Evolutionary conservation across 257 asterid species (phyloP), one percentile per base, ranked within the genome.

Genomic region (Capsicum baccatum): DNA sequence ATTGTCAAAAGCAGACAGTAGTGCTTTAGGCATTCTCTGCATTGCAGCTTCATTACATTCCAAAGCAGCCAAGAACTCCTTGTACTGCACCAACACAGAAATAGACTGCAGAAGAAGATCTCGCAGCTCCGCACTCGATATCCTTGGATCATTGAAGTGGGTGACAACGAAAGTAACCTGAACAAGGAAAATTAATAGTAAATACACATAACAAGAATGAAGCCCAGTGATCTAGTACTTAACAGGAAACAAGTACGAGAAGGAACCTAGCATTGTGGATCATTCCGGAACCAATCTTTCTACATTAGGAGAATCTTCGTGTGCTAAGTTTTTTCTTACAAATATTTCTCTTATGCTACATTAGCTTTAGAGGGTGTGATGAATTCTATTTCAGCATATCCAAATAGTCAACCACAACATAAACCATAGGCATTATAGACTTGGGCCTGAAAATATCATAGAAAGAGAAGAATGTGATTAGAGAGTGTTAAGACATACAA

Each of bases 101-200:
- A 96, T 94, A 35, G 99, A 96, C 85, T 96, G 99, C 84, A 96
- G 97, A 87, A 96, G 98, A 84, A 94, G 99, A 90, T 96, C 99
- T 88, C 89, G 93, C 66, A 94, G 88, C 87, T 92, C 98, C 9
- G 98, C 98, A 71, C 97, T 93, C 14, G 98, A 92, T 86, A 96
- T 96, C 86, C 99, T 92, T 83, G 97, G 94, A 90, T 96, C 99
- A 71, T 92, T 88, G 90, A 94, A 96, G 91, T 96, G 99, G 82
- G 91, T 88, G 85, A 94, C 98, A 17, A 92, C 89, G 50, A 96
- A 93, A 81, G 98, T 94, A 66, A 96, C 96, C 99, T 96, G 92
- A 81, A 55, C 26, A 88, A 81, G 76, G 86, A 76, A n/a, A 6
- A 1, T 54, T 12, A 57, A 17, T 39, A 78, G 64, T n/a, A 78